A percentile compares a stretch with the other conserved stretches of the same genome.
Evolutionary conservation across 306 rosid species (phyloP).

Genomic region (Vigna mungo): DNA sequence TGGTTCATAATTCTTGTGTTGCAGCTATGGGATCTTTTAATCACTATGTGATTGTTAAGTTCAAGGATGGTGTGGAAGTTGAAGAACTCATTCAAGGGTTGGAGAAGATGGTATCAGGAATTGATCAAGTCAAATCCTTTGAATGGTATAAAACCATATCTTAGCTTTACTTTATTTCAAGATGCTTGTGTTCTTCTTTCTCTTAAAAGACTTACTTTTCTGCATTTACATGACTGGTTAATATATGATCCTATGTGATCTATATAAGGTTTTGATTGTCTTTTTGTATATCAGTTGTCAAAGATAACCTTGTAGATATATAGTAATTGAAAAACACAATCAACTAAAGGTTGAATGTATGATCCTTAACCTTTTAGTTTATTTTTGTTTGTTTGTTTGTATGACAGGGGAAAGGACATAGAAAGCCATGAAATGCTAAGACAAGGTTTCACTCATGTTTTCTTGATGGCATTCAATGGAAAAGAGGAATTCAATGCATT

Average conservation of each 20-base stretch:
- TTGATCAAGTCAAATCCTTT: slow-evolving; percentile 74
- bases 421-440: slow-evolving; percentile 77
- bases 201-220: neutral
- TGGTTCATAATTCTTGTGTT: slow-evolving; percentile 32
- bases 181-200: neutral
- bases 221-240: neutral
- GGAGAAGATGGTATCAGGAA: slow-evolving; percentile 66
- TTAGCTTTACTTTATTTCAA: neutral
- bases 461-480: slow-evolving; percentile 78
- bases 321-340: neutral
- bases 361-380: neutral
- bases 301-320: neutral
- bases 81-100: slow-evolving; percentile 68
- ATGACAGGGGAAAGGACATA: slow-evolving; percentile 75
- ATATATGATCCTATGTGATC: neutral
- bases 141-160: slow-evolving; percentile 61
- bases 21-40: slow-evolving; percentile 76
- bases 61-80: slow-evolving; percentile 71
- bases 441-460: slow-evolving; percentile 89
- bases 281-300: neutral
- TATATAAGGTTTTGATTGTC: neutral
- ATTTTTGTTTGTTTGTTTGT: neutral
- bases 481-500: slow-evolving; percentile 73
- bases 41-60: slow-evolving; percentile 84
- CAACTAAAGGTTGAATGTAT: neutral